phyloP scores from a whole-genome alignment of 2,329 filamentous ascomycete species.

The Escovopsis sp. region DNA sequence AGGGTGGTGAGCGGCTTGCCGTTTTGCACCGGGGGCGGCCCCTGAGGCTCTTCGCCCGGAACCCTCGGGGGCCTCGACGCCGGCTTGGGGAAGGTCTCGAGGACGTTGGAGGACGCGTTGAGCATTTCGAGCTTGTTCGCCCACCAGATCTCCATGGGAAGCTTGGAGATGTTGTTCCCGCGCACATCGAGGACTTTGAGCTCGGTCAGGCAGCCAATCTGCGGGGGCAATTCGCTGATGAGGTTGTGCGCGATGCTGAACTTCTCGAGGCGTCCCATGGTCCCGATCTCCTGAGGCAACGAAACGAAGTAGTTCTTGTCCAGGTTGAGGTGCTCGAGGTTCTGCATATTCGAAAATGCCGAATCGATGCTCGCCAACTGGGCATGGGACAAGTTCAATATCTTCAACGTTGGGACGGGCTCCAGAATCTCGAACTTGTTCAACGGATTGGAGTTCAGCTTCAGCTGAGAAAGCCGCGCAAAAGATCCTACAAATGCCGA shows the following conservation, averaged over 20 bases:
- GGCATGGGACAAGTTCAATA: constrained; percentile 77
- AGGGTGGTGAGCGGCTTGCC: constrained; percentile 28
- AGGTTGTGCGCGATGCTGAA: constrained; percentile 91
- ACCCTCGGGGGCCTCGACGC: constrained; percentile 52
- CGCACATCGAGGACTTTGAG: constrained; percentile 75
- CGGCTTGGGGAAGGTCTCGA: constrained; percentile 82
- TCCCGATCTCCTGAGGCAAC: constrained; percentile 72
- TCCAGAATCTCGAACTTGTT: constrained; percentile 78
- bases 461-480: constrained; percentile 64
- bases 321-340: constrained; percentile 73
- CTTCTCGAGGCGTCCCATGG: constrained; percentile 68
- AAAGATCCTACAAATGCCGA: constrained; percentile 87
- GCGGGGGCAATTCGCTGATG: constrained; percentile 66
- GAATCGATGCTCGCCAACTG: constrained; percentile 85
- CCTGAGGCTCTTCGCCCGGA: constrained; percentile 32
- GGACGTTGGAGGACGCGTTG: constrained; percentile 88
- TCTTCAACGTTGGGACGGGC: constrained; percentile 66
- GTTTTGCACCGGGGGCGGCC: constrained; percentile 21
- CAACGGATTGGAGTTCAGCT: constrained; percentile 88
- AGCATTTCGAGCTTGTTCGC: constrained; percentile 79
- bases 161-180: constrained; percentile 79
- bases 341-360: constrained; percentile 75
- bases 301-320: constrained; percentile 95
- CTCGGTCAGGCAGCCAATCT: constrained; percentile 78
- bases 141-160: constrained; percentile 94